phyloP scores from a whole-genome alignment of 108 stramenopile species.

The Cylindrotheca closterium region DNA sequence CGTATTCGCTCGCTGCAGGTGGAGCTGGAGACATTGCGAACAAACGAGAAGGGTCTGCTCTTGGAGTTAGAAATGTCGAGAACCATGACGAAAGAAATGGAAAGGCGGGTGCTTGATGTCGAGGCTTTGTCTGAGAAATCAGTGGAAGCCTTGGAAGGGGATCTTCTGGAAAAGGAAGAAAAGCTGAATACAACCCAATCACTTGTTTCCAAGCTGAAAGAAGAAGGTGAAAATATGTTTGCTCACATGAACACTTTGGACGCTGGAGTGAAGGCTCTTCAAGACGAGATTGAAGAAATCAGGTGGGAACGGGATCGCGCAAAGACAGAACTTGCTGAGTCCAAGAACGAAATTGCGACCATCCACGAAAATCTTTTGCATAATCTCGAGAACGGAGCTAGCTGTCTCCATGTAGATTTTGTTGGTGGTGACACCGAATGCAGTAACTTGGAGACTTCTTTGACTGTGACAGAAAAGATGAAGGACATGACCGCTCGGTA shows the following conservation, averaged over 20 bases:
- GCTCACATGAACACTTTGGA: neutral
- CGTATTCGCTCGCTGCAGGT: slow-evolving; percentile 6
- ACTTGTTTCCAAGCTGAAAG: neutral
- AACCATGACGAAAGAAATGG: slow-evolving; percentile 16
- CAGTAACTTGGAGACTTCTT: no score
- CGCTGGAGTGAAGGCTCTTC: neutral
- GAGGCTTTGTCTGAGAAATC: neutral
- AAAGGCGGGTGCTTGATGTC: neutral
- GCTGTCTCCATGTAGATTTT: neutral
- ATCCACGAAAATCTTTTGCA: slow-evolving; percentile 4
- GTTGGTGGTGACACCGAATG: no score
- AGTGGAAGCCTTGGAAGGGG: neutral
- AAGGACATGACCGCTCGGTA: no score
- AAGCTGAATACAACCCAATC: neutral
- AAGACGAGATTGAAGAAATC: neutral
- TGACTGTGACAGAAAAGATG: no score
- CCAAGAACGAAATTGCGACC: neutral
- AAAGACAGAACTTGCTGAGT: neutral
- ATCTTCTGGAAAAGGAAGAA: neutral
- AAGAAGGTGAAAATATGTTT: neutral
- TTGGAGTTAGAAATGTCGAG: slow-evolving; percentile 23
- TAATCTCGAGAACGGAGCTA: slow-evolving; percentile 5
- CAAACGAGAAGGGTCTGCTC: neutral
- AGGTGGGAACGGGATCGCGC: neutral
- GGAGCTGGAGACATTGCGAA: slow-evolving; percentile 5